These are phyloP conservation scores for Naegleria fowleri DNA, from an alignment of 208 protist genomes.

Conservation along the genomic window DNA sequence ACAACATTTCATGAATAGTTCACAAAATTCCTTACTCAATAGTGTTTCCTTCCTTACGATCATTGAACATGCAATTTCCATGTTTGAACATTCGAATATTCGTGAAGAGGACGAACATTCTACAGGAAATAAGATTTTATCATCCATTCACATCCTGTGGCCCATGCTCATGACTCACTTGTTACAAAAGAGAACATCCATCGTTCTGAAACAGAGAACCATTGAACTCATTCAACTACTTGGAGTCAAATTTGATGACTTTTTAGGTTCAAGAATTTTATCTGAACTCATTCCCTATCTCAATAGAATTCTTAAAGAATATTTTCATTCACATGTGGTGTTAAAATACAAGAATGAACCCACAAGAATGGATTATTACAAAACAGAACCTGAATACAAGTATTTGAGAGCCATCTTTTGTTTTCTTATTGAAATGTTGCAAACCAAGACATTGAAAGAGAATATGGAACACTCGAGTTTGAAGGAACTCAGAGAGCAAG, in stretches of 20 bases:
- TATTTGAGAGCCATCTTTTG: not conserved
- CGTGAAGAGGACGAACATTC: not conserved
- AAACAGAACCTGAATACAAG: not conserved
- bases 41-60: not conserved
- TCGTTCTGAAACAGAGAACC: not conserved
- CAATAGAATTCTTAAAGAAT: not conserved
- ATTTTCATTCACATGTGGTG: not conserved
- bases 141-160: not conserved
- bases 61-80: not conserved
- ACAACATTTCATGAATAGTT: not conserved
- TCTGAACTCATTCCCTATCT: not conserved
- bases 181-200: not conserved
- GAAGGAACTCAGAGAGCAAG: no score
- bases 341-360: not conserved
- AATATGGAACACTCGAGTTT: no score
- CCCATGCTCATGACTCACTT: not conserved
- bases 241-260: not conserved
- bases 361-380: not conserved
- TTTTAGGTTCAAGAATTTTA: not conserved
- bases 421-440: not conserved
- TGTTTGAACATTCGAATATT: not conserved
- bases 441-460: no score
- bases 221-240: not conserved
- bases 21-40: not conserved
- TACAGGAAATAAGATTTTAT: conserved; percentile 4